These are phyloP conservation scores for Laetiporus sulphureus DNA, from an alignment of 1,284 basidiomycete genomes.

Conservation along the genomic window DNA sequence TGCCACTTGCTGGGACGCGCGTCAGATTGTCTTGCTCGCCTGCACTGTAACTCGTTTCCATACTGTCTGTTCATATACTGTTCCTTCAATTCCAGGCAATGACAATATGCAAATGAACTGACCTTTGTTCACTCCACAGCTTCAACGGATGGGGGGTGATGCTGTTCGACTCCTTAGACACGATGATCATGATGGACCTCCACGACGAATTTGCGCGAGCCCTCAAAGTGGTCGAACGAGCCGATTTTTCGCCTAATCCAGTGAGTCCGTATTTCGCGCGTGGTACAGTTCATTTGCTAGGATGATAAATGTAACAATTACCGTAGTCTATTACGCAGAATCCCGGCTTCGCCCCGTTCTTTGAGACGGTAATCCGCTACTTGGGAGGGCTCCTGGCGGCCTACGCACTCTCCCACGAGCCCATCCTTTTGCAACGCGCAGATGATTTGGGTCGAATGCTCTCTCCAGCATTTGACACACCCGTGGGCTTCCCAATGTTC, in stretches of 20 bases:
- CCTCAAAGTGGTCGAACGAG: constrained; percentile 58
- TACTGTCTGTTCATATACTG: too few species aligned
- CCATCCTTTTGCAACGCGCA: constrained; percentile 41
- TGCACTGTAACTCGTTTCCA: too few species aligned
- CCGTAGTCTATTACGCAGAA: too few species aligned
- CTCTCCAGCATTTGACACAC: constrained; percentile 44
- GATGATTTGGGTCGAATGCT: constrained; percentile 44
- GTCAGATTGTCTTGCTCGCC: too few species aligned
- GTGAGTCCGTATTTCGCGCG: too few species aligned
- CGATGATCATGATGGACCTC: constrained; percentile 82
- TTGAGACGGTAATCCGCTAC: constrained; percentile 74
- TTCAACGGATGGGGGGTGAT: constrained; percentile 88
- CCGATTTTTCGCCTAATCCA: constrained; percentile 42
- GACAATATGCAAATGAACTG: too few species aligned
- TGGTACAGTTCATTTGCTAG: too few species aligned
- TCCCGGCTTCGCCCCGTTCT: constrained; percentile 44
- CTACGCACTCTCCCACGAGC: constrained; percentile 58
- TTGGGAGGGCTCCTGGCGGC: constrained; percentile 68
- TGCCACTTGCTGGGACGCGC: too few species aligned
- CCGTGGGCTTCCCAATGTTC: constrained; percentile 42
- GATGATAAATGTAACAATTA: too few species aligned
- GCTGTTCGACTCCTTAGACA: constrained; percentile 80
- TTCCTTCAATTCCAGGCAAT: too few species aligned
- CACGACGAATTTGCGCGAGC: constrained; percentile 74
- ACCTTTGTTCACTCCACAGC: too few species aligned